Percentiles rank a stretch among this genome's conserved stretches.
Conservation (phyloP, 208 protist species). For the Acanthamoeba triangularis region DNA sequence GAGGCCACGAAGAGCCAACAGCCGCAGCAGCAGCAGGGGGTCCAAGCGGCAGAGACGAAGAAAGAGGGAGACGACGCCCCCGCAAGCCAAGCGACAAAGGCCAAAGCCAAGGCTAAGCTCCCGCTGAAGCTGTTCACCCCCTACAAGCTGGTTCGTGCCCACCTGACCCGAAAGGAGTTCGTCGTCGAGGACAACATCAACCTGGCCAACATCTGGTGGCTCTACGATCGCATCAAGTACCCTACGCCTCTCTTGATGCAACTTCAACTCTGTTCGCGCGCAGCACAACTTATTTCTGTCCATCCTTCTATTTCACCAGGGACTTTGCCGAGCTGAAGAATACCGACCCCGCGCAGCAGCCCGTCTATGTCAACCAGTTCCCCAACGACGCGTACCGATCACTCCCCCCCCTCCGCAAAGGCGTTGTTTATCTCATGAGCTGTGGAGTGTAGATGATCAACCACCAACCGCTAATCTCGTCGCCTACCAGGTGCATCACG, state of each 20-base stretch:
- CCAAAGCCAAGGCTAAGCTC: neutral
- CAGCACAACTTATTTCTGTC: neutral
- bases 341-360: slow-evolving; percentile 2
- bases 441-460: neutral
- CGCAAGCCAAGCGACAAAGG: neutral
- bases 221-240: slow-evolving; percentile 55
- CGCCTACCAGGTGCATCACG: neutral
- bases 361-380: slow-evolving; percentile 62
- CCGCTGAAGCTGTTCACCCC: slow-evolving; percentile 41
- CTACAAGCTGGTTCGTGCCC: neutral
- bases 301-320: neutral
- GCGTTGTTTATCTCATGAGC: neutral
- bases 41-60: neutral
- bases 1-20: neutral
- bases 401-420: neutral
- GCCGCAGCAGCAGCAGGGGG: neutral
- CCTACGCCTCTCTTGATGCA: neutral
- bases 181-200: slow-evolving; percentile 63
- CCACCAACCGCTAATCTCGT: neutral
- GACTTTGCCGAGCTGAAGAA: slow-evolving; percentile 15
- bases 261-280: no score
- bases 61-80: neutral
- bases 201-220: slow-evolving; percentile 33
- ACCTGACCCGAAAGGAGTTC: slow-evolving; percentile 49
- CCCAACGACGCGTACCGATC: slow-evolving; percentile 33